These are phyloP conservation scores for Ambispora gerdemannii DNA, from an alignment of 192 early-diverging fungal genomes.

Conservation along the genomic window DNA sequence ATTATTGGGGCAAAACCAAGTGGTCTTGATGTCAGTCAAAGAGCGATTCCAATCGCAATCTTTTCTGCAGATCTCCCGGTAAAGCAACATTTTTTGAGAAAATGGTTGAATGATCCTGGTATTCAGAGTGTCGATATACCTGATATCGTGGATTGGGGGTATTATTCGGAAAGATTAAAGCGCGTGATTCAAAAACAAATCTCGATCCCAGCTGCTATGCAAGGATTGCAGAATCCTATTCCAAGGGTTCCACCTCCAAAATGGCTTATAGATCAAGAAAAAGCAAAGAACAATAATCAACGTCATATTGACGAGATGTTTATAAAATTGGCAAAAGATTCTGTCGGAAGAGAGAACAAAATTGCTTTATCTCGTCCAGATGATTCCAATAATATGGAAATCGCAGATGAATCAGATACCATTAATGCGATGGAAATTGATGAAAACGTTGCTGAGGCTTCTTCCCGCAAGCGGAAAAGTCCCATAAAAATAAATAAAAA, in stretches of 20 bases:
- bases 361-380: constrained; percentile 15
- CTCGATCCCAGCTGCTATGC: constrained; percentile 98
- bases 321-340: constrained; percentile 40
- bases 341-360: constrained; percentile 30
- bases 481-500: constrained; percentile 8
- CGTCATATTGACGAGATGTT: constrained; percentile 85
- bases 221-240: constrained; percentile 89
- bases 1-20: constrained; percentile 83
- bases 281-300: constrained; percentile 78
- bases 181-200: constrained; percentile 95
- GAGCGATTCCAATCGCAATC: constrained; percentile 93
- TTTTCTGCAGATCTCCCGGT: constrained; percentile 81
- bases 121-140: constrained; percentile 83
- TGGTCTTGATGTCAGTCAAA: constrained; percentile 74
- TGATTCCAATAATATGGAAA: constrained; percentile 35
- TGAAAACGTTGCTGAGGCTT: constrained; percentile 18
- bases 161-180: constrained; percentile 95
- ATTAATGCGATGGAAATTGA: constrained; percentile 36
- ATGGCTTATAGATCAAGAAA: constrained; percentile 85
- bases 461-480: background rate
- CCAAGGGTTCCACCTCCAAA: constrained; percentile 91
- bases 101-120: constrained; percentile 85
- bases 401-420: constrained; percentile 60
- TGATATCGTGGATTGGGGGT: constrained; percentile 92
- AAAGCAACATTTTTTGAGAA: constrained; percentile 77